Conservation (phyloP, 441 rosid genomes). For the Jatropha podagrica region DNA sequence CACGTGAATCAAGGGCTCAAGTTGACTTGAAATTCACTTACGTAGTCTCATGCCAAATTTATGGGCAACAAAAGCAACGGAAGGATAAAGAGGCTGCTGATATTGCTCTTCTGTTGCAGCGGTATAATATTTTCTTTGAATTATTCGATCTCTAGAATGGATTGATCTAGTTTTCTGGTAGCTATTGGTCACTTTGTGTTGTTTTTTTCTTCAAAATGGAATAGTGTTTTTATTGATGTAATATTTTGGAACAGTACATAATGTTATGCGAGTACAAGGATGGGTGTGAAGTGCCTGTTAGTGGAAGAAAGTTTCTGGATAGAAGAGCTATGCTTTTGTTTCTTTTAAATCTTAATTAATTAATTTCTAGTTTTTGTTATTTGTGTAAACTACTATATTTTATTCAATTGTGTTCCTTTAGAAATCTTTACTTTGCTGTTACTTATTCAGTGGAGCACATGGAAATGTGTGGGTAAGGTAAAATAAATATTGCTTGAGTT, state of each 20-base stretch:
- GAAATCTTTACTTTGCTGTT: not conserved
- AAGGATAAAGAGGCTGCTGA: constrained; percentile 90
- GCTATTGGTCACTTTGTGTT: constrained; percentile 3
- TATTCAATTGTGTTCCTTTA: not conserved
- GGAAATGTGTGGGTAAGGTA: not conserved
- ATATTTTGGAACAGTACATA: not conserved
- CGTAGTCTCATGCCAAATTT: constrained; percentile 96
- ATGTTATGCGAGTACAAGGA: not conserved
- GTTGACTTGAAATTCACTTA: constrained; percentile 94
- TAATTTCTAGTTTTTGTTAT: too few species aligned
- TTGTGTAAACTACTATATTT: not conserved
- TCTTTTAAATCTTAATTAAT: not conserved
- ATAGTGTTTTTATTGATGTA: not conserved
- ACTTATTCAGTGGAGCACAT: not conserved
- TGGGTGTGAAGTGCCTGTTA: not conserved
- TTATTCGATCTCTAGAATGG: not conserved
- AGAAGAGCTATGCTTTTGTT: not conserved
- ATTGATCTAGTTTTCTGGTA: constrained; percentile 6
- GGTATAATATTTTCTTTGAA: constrained; percentile 37
- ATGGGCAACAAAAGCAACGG: constrained; percentile 93
- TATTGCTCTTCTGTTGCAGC: constrained; percentile 84
- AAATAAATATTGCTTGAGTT: not conserved
- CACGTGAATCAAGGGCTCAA: constrained; percentile 89
- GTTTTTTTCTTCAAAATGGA: not conserved
- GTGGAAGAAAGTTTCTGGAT: not conserved